Evolutionary conservation across 2,329 filamentous ascomycete genomes (phyloP), one percentile per base, ranked within the genome.

Genomic region (Cordyceps farinosa): DNA sequence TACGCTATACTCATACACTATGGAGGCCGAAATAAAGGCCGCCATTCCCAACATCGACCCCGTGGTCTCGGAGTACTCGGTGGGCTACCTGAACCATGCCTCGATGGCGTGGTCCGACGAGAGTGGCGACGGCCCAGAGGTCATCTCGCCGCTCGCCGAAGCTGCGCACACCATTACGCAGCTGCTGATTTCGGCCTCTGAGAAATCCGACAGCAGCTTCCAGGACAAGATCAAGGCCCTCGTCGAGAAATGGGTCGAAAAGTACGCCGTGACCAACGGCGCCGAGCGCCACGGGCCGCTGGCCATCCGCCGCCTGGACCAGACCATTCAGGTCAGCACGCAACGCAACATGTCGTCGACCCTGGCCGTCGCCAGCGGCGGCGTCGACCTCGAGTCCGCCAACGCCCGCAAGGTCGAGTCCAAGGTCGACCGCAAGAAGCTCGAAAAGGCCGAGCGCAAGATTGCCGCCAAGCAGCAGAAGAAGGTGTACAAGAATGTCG

Each of bases 401-500:
- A 96, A 96, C 73, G 84, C 87, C 45, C 86, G 94, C 71, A 98
- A 98, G 79, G 91, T 99, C 64, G 95, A 99, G 80, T 98, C 94
- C 71, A 92, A 94, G 75, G 95, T 99, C 65, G 95, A 99, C 79
- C 88, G 89, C 74, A 99, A 98, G 88, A 99, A 99, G 84, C 87
- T 99, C 27, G 95, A 99, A 78, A 99, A 99, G 80, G 95, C 95
- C 1, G 95, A 99, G 79, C 86, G 91, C 68, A 99, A 99, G 82
- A 95, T 99, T 74, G 91, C 92, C 55, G 93, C 93, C 71, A 99
- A 99, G 82, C 95, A 98, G 80, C 95, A 92, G 80, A 96, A 96
- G 83, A 99, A 99, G 82, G 87, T 88, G 42, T 97, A 95, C 88
- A 98, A 98, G 84, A 97, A 90, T 62, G 95, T 99, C 69, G 91